Evolutionary conservation across 2,329 filamentous ascomycete species (phyloP).

Genomic region (Leptographium lundbergii): DNA sequence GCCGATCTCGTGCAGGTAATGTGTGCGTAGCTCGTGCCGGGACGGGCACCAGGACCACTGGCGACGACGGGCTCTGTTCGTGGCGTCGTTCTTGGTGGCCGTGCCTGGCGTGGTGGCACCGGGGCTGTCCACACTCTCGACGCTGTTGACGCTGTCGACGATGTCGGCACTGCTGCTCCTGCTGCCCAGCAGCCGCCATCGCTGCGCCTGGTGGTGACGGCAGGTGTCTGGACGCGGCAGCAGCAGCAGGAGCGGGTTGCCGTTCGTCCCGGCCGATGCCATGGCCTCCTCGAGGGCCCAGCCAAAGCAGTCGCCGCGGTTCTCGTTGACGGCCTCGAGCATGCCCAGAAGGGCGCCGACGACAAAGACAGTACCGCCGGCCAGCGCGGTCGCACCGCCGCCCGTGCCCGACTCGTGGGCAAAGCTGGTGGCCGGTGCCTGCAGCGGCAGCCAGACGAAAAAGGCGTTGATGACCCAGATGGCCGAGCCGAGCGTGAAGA

Average conservation of each 20-base stretch:
- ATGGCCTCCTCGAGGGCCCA: conserved; percentile 48
- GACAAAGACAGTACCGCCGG: conserved; percentile 58
- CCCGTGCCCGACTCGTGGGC: conserved; percentile 35
- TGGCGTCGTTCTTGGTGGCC: not conserved
- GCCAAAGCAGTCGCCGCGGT: conserved; percentile 52
- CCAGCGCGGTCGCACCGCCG: conserved; percentile 49
- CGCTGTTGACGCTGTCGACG: not conserved
- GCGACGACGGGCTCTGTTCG: not conserved
- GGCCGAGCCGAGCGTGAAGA: conserved; percentile 29
- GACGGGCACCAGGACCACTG: conserved; percentile 50
- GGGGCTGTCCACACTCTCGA: not conserved
- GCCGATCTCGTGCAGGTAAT: conserved; percentile 49
- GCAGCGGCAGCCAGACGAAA: conserved; percentile 50
- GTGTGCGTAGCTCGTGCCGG: conserved; percentile 38
- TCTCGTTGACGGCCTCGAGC: conserved; percentile 57
- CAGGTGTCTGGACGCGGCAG: not conserved
- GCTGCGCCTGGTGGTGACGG: not conserved
- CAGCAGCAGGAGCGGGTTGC: not conserved
- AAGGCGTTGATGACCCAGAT: conserved; percentile 49
- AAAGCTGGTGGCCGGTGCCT: conserved; percentile 39
- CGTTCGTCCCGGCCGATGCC: conserved; percentile 15
- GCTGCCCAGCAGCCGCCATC: not conserved
- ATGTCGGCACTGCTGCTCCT: not conserved
- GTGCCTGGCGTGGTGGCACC: not conserved
- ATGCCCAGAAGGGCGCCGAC: conserved; percentile 49